A percentile compares a stretch with the other conserved stretches of the same genome.
phyloP scores from a whole-genome alignment of 768 basidiomycete genomes.

The Termitomyces sp. region DNA sequence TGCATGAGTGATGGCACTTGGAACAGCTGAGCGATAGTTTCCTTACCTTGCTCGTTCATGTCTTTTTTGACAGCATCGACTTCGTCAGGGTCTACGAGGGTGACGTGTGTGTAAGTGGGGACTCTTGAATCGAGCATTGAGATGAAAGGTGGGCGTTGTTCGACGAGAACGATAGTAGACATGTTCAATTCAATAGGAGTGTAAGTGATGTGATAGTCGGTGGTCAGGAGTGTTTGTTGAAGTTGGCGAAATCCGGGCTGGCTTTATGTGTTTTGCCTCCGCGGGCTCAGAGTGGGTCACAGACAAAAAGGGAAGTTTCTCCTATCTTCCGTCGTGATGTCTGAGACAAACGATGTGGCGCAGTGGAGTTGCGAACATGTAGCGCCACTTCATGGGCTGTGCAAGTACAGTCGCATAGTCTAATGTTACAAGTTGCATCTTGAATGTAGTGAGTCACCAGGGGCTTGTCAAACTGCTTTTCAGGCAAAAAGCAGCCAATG shows the following conservation, averaged over 20 bases:
- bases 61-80: neutral
- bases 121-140: neutral
- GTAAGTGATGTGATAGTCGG: neutral
- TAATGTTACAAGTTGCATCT: neutral
- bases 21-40: neutral
- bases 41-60: neutral
- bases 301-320: neutral
- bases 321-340: neutral
- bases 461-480: too few species aligned
- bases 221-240: neutral
- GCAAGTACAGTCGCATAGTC: neutral
- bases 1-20: neutral
- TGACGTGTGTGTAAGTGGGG: neutral
- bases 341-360: neutral
- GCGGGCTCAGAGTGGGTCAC: conserved; percentile 1
- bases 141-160: conserved; percentile 6
- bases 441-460: neutral
- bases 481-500: neutral
- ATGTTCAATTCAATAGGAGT: neutral
- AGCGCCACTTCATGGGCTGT: neutral
- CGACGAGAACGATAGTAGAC: neutral
- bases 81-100: neutral
- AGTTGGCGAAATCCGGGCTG: neutral
- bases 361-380: neutral
- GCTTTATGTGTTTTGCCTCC: conserved; percentile 1